Evolutionary conservation across 495 filamentous ascomycete species (phyloP).

Genomic region (Penicillium bovifimosum): DNA sequence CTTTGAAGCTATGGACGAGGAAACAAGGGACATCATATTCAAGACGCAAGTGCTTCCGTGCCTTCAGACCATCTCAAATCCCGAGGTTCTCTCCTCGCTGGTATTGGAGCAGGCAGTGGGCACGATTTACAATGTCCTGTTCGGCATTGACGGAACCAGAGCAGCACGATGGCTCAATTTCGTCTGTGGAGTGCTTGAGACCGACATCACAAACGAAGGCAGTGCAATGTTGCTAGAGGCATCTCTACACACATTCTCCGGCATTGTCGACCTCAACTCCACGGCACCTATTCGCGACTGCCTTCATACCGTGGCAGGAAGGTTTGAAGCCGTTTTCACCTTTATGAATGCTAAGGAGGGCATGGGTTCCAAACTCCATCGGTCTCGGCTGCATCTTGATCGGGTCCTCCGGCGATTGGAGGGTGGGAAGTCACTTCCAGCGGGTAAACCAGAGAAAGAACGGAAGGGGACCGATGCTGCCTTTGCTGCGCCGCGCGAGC

Average conservation of each 20-base stretch:
- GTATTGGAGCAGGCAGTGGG: conserved; percentile 49
- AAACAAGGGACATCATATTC: conserved; percentile 26
- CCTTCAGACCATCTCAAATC: conserved; percentile 46
- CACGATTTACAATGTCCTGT: conserved; percentile 54
- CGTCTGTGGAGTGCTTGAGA: conserved; percentile 12
- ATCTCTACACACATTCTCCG: conserved; percentile 10
- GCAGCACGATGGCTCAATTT: conserved; percentile 38
- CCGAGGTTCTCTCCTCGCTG: conserved; percentile 46
- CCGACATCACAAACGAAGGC: neutral
- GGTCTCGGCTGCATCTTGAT: neutral
- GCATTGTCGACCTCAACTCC: conserved; percentile 16
- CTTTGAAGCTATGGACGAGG: conserved; percentile 12
- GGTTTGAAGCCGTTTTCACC: conserved; percentile 2
- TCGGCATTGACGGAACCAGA: conserved; percentile 43
- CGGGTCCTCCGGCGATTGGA: conserved; percentile 7
- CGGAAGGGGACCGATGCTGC: neutral
- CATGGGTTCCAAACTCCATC: neutral
- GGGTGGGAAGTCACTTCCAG: neutral
- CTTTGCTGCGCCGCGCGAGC: conserved; percentile 1
- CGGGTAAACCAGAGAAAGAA: neutral
- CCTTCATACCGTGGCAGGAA: conserved; percentile 4
- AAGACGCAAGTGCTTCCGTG: conserved; percentile 44
- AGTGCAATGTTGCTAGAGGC: conserved; percentile 5
- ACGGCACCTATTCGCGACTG: conserved; percentile 10
- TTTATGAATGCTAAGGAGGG: neutral